A percentile compares a stretch with the other conserved stretches of the same genome.
phyloP scores from a whole-genome alignment of 139 green algal species.

The Chlamydomonas sp. region DNA sequence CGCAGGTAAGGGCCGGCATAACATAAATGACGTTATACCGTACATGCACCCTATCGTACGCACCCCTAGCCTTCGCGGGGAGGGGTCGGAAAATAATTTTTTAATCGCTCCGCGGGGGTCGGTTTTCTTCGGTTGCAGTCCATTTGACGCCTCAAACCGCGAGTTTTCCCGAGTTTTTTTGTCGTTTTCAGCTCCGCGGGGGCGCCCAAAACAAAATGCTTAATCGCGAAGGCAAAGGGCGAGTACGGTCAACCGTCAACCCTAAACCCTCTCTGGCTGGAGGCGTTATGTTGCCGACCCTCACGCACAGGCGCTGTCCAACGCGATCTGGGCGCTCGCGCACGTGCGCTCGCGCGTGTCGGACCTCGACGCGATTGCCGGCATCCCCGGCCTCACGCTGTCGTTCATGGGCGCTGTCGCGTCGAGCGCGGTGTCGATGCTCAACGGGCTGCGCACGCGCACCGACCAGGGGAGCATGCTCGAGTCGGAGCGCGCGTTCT shows the following conservation, averaged over 20 bases:
- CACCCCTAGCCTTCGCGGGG: too few relatives aligned
- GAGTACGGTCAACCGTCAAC: too few relatives aligned
- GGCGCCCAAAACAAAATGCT: too few relatives aligned
- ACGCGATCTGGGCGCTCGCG: conserved; percentile 50
- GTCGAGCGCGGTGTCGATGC: conserved; percentile 13
- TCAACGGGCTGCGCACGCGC: conserved; percentile 16
- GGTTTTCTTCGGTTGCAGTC: too few relatives aligned
- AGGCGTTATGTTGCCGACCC: not conserved
- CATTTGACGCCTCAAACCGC: too few relatives aligned
- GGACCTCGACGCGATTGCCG: conserved; percentile 34
- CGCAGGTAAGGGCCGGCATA: conserved; percentile 25
- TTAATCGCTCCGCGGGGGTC: too few relatives aligned
- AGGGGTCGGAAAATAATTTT: too few relatives aligned
- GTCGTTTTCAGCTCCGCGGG: too few relatives aligned
- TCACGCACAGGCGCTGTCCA: conserved; percentile 42
- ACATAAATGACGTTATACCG: not conserved
- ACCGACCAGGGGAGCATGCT: conserved; percentile 26
- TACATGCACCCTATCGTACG: too few relatives aligned
- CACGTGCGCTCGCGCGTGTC: conserved; percentile 33
- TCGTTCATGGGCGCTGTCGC: conserved; percentile 37
- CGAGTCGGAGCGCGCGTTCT: conserved; percentile 37
- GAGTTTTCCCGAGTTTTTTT: too few relatives aligned
- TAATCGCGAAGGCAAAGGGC: too few relatives aligned
- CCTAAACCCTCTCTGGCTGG: not conserved
- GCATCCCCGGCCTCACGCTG: conserved; percentile 16